phyloP scores from a whole-genome alignment of 768 basidiomycete species.

The Rhodotorula diobovata region DNA sequence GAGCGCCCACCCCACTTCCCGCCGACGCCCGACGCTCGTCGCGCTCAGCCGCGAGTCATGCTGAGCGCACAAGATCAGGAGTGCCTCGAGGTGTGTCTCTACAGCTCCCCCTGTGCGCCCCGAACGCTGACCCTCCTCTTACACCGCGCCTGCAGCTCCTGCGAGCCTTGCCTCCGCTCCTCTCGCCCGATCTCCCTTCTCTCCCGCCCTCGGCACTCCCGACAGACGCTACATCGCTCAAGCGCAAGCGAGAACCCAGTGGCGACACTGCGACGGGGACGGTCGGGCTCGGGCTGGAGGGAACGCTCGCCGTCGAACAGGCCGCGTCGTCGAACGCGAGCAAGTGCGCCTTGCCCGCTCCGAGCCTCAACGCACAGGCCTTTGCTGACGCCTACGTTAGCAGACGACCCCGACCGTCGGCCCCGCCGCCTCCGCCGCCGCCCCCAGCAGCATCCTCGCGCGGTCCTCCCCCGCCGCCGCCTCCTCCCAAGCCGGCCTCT shows the following conservation, averaged over 20 bases:
- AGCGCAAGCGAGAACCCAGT: background rate
- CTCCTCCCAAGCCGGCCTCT: background rate
- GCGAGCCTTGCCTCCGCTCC: conserved; percentile 19
- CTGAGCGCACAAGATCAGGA: background rate
- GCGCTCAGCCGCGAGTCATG: background rate
- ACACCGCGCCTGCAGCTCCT: conserved; percentile 12
- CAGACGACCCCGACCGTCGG: conserved; percentile 50
- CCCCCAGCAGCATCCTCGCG: conserved; percentile 54
- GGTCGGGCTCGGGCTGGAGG: conserved; percentile 4
- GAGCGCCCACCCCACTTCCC: background rate
- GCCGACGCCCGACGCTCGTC: background rate
- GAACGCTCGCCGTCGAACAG: background rate
- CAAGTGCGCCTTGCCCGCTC: background rate
- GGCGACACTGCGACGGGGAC: background rate
- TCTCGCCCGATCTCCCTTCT: conserved; percentile 22
- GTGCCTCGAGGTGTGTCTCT: background rate
- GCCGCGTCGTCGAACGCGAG: no score
- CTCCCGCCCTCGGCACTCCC: conserved; percentile 15
- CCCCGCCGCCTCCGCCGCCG: conserved; percentile 45
- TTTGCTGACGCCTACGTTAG: background rate
- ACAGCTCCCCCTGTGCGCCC: no score
- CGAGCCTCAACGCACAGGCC: background rate
- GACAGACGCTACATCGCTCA: background rate
- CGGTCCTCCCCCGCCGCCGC: conserved; percentile 51
- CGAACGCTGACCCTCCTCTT: background rate